A percentile compares a stretch with the other conserved stretches of the same genome.
phyloP scores from a whole-genome alignment of 257 asterid species.

The Perilla frutescens region DNA sequence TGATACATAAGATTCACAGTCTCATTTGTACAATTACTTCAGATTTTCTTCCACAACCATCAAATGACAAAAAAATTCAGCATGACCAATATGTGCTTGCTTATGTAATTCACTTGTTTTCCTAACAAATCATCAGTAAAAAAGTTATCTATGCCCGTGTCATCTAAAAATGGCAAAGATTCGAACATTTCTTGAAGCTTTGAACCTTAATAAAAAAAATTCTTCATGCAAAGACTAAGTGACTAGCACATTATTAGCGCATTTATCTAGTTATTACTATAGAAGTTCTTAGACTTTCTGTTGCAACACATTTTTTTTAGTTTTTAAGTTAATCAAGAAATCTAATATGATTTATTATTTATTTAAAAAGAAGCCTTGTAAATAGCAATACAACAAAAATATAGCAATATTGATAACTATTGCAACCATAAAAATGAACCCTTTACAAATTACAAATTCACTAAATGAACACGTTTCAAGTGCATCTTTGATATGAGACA shows the following conservation, averaged over 20 bases:
- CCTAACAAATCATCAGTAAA: too few relatives aligned
- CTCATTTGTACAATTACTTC: neutral
- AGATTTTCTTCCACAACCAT: neutral
- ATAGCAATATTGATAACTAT: neutral
- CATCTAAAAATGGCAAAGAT: neutral
- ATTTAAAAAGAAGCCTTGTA: neutral
- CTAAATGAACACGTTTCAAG: conserved; percentile 7
- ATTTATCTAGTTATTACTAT: neutral
- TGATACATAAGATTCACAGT: neutral
- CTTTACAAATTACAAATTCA: neutral
- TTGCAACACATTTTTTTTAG: neutral
- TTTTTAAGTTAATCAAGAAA: neutral
- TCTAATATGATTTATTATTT: neutral
- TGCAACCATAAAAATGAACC: neutral
- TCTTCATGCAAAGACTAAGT: too few relatives aligned
- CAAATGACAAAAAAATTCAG: neutral
- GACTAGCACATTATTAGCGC: neutral
- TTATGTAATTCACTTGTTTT: neutral
- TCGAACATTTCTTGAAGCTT: neutral
- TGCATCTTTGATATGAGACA: neutral
- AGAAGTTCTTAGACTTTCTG: neutral
- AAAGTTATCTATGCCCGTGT: neutral
- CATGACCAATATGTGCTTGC: neutral
- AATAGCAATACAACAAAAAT: neutral
- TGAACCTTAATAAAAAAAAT: neutral